phyloP scores from a whole-genome alignment of 139 green algal species.

The Pseudopediastrum boryanum region DNA sequence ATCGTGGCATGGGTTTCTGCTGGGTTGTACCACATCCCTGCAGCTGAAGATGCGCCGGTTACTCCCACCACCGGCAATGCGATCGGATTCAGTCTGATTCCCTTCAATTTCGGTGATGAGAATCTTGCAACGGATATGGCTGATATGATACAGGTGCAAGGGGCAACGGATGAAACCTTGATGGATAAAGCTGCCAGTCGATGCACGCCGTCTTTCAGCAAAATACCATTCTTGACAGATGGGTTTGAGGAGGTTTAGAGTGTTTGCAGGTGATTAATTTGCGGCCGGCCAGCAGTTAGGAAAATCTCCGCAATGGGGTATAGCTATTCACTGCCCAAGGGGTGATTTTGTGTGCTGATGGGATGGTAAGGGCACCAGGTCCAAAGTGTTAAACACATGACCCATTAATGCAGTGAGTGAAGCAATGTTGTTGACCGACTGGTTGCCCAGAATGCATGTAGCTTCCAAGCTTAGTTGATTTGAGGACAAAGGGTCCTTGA shows the following conservation, averaged over 20 bases:
- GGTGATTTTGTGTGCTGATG: no score
- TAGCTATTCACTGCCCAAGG: no score
- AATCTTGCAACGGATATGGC: slow-evolving; percentile 33
- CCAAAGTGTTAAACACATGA: no score
- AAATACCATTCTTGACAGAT: slow-evolving; percentile 2
- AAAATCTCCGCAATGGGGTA: no score
- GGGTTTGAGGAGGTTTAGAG: slow-evolving; percentile 19
- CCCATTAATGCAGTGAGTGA: no score
- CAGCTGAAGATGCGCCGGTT: slow-evolving; percentile 38
- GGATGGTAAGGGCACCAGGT: no score
- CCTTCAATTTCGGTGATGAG: slow-evolving; percentile 32
- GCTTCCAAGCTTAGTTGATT: no score
- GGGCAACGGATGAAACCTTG: not conserved
- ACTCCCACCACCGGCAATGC: slow-evolving; percentile 35
- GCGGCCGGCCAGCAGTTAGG: no score
- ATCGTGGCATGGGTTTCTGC: slow-evolving; percentile 38
- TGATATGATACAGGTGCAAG: slow-evolving; percentile 26
- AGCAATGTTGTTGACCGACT: no score
- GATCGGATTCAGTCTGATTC: slow-evolving; percentile 21
- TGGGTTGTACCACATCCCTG: slow-evolving; percentile 39
- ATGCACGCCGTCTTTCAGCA: slow-evolving; percentile 1
- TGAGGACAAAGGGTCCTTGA: no score
- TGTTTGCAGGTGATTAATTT: no score
- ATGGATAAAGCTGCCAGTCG: slow-evolving; percentile 1
- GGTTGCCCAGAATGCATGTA: no score